A percentile compares a stretch with the other conserved stretches of the same genome.
Conservation (phyloP, 2,329 filamentous ascomycete genomes). For the Pseudogymnoascus verrucosus region DNA sequence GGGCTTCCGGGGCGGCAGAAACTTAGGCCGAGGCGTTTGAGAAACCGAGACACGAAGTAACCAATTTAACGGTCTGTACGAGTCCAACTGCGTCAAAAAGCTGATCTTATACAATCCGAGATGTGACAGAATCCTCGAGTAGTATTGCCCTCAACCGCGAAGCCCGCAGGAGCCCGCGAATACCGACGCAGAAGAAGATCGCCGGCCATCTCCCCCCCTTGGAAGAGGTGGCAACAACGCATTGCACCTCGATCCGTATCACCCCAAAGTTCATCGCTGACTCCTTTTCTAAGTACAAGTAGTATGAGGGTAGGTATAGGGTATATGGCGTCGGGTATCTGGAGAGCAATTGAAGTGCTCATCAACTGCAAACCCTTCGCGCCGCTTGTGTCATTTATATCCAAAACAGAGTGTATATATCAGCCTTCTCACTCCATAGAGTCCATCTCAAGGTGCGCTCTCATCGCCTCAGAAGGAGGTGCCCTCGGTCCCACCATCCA, state of each 20-base stretch:
- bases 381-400: neutral
- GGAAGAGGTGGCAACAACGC: neutral
- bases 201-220: neutral
- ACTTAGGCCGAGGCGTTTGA: neutral
- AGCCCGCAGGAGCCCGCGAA: neutral
- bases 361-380: neutral
- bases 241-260: neutral
- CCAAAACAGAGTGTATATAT: neutral
- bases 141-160: neutral
- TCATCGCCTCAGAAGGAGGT: slow-evolving; percentile 31
- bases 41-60: slow-evolving; percentile 1
- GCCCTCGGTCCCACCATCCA: slow-evolving; percentile 92
- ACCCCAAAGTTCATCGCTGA: neutral
- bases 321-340: neutral
- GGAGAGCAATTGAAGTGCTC: neutral
- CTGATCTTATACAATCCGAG: slow-evolving; percentile 8
- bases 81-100: slow-evolving; percentile 3
- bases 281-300: neutral
- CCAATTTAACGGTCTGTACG: slow-evolving; percentile 7
- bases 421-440: neutral
- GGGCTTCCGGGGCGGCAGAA: neutral
- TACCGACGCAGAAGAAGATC: neutral
- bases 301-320: neutral
- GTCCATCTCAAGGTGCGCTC: neutral
- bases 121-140: neutral